These are phyloP conservation scores for Penicillium decumbens DNA, from an alignment of 2,329 filamentous ascomycete genomes.

Conservation along the genomic window DNA sequence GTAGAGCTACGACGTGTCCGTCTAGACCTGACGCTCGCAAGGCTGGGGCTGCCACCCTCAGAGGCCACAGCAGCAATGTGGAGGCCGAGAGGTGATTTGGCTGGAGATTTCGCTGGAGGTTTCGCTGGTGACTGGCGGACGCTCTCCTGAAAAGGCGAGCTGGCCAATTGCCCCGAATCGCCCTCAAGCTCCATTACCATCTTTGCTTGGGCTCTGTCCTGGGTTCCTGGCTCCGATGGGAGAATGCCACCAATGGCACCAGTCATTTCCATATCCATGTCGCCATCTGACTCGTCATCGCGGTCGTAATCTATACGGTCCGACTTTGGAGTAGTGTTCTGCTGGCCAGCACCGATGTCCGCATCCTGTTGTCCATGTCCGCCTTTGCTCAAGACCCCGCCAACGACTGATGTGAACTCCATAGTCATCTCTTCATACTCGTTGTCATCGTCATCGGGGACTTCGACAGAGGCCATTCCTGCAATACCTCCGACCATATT, in stretches of 20 bases:
- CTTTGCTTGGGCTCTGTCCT: conserved; percentile 49
- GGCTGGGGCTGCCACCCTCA: conserved; percentile 52
- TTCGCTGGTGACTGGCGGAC: conserved; percentile 30
- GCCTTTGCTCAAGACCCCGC: conserved; percentile 36
- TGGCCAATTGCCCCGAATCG: conserved; percentile 45
- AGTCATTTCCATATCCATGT: conserved; percentile 59
- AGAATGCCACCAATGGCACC: conserved; percentile 51
- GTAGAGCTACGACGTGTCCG: conserved; percentile 48
- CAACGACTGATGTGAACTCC: conserved; percentile 47
- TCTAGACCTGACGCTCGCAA: conserved; percentile 50
- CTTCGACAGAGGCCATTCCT: conserved; percentile 24
- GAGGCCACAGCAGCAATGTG: conserved; percentile 42
- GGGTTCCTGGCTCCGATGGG: conserved; percentile 36
- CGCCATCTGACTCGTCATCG: conserved; percentile 27
- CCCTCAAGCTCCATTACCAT: conserved; percentile 57
- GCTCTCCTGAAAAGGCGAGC: conserved; percentile 45
- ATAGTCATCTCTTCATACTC: conserved; percentile 47
- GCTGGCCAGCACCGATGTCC: conserved; percentile 10
- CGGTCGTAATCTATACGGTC: conserved; percentile 22
- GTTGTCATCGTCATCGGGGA: conserved; percentile 29
- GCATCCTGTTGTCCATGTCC: conserved; percentile 5
- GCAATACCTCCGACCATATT: conserved; percentile 42
- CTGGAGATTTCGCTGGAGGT: conserved; percentile 20
- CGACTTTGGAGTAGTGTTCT: conserved; percentile 13
- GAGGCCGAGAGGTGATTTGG: conserved; percentile 24